A percentile compares a stretch with the other conserved stretches of the same genome.
Conservation (phyloP, 225 moss, liverwort and hornwort genomes). For the Ulota crispa region DNA sequence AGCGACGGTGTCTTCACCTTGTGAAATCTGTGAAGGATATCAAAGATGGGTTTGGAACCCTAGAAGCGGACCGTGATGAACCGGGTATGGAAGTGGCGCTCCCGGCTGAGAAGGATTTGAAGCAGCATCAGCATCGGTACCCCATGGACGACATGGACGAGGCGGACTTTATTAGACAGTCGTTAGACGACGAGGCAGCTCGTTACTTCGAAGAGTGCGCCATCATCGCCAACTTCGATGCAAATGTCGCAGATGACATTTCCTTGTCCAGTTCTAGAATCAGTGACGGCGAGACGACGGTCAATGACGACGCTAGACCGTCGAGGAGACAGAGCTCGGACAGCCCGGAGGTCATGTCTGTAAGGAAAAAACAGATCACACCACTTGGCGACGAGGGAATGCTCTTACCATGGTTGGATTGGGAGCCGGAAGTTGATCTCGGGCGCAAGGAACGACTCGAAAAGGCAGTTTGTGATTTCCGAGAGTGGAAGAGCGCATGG, state of each 20-base stretch:
- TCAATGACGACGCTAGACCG: slow-evolving; percentile 26
- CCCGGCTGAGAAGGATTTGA: slow-evolving; percentile 36
- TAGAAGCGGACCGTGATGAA: slow-evolving; percentile 25
- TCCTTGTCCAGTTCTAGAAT: slow-evolving; percentile 38
- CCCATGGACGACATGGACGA: slow-evolving; percentile 52
- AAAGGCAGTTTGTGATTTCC: slow-evolving; percentile 54
- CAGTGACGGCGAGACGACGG: slow-evolving; percentile 42
- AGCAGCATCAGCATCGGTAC: slow-evolving; percentile 28
- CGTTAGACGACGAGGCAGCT: slow-evolving; percentile 60
- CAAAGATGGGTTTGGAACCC: slow-evolving; percentile 27
- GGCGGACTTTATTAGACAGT: slow-evolving; percentile 53
- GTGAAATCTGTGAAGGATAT: slow-evolving; percentile 57
- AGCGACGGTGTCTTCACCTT: slow-evolving; percentile 51
- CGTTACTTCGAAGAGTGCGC: slow-evolving; percentile 72
- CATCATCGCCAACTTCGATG: slow-evolving; percentile 63
- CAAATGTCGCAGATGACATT: slow-evolving; percentile 48
- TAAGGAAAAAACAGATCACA: slow-evolving; percentile 30
- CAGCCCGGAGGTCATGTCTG: slow-evolving; percentile 26
- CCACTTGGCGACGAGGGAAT: slow-evolving; percentile 64
- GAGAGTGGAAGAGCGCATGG: slow-evolving; percentile 62
- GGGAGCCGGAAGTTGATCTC: slow-evolving; percentile 65
- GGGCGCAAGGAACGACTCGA: slow-evolving; percentile 59
- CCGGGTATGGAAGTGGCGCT: slow-evolving; percentile 22
- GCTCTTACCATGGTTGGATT: slow-evolving; percentile 64
- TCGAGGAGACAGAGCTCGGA: slow-evolving; percentile 42